These are phyloP conservation scores for Tetratostichococcus sp. DNA, from an alignment of 139 green algal species.

Conservation along the genomic window DNA sequence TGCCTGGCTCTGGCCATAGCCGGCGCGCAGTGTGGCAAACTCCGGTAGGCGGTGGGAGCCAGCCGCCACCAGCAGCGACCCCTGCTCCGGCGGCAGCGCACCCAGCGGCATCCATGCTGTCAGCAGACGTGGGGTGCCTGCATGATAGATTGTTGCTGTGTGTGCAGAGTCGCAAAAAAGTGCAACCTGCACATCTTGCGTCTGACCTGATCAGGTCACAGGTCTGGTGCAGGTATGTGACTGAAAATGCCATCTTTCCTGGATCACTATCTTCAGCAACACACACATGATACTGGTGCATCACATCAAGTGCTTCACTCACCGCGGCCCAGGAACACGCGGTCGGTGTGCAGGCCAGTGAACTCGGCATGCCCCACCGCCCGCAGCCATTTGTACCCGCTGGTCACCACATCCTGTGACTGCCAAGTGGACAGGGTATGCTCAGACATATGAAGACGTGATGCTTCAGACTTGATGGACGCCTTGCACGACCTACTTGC, in stretches of 20 bases:
- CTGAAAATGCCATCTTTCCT: no score
- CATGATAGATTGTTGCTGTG: no score
- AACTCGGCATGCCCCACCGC: slow-evolving; percentile 24
- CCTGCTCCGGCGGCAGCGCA: slow-evolving; percentile 5
- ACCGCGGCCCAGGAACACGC: slow-evolving; percentile 28
- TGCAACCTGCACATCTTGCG: no score
- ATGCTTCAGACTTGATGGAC: no score
- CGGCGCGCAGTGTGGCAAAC: slow-evolving; percentile 12
- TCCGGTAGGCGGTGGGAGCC: slow-evolving; percentile 14
- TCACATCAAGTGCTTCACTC: no score
- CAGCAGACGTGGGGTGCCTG: slow-evolving; percentile 13
- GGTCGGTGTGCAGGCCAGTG: slow-evolving; percentile 33
- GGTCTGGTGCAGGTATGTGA: no score
- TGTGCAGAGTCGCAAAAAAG: neutral
- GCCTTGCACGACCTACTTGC: no score
- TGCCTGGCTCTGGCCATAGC: slow-evolving; percentile 18
- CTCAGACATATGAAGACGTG: no score
- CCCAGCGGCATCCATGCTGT: slow-evolving; percentile 26
- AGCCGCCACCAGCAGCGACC: slow-evolving; percentile 11
- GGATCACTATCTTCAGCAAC: no score
- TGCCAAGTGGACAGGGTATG: slow-evolving; percentile 6
- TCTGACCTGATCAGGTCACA: no score
- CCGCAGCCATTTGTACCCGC: slow-evolving; percentile 35
- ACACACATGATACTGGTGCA: no score
- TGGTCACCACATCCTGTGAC: slow-evolving; percentile 18